Percentiles rank a stretch among this genome's conserved stretches.
These are phyloP conservation scores for Cochlearia excelsa DNA, from an alignment of 345 rosid genomes.

Conservation along the genomic window DNA sequence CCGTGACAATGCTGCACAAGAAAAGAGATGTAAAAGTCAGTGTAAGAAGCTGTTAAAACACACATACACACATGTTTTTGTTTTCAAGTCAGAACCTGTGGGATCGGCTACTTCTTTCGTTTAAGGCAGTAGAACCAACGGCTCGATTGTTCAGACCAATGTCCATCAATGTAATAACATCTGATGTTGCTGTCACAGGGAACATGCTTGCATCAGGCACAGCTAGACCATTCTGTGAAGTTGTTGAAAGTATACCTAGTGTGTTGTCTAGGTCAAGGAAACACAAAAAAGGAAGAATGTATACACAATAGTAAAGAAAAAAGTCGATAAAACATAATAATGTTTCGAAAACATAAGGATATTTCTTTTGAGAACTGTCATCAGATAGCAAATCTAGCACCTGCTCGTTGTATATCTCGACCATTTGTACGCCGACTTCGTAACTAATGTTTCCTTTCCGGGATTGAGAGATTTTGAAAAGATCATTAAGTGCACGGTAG, in stretches of 20 bases:
- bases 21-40: neutral
- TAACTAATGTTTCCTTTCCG: conserved; percentile 52
- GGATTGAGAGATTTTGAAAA: conserved; percentile 61
- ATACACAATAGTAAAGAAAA: neutral
- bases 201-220: conserved; percentile 94
- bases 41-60: conserved; percentile 10
- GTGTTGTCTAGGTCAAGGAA: conserved; percentile 78
- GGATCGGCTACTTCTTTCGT: conserved; percentile 95
- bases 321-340: neutral
- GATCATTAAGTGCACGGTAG: conserved; percentile 76
- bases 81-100: conserved; percentile 55
- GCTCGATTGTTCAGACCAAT: conserved; percentile 74
- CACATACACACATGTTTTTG: neutral
- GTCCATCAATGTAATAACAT: conserved; percentile 71
- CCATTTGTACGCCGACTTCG: conserved; percentile 76
- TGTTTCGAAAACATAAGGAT: conserved; percentile 47
- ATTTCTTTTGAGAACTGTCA: conserved; percentile 65
- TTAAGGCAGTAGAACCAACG: conserved; percentile 71
- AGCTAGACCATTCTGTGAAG: conserved; percentile 66
- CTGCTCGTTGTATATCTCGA: conserved; percentile 93
- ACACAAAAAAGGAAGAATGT: conserved; percentile 9
- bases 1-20: conserved; percentile 65
- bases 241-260: conserved; percentile 56
- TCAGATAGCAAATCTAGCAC: conserved; percentile 66
- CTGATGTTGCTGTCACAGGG: conserved; percentile 63